Percentiles rank a stretch among this genome's conserved stretches.
Conservation (phyloP, 176 grass and related monocot species). For the Triticum dicoccoides region DNA sequence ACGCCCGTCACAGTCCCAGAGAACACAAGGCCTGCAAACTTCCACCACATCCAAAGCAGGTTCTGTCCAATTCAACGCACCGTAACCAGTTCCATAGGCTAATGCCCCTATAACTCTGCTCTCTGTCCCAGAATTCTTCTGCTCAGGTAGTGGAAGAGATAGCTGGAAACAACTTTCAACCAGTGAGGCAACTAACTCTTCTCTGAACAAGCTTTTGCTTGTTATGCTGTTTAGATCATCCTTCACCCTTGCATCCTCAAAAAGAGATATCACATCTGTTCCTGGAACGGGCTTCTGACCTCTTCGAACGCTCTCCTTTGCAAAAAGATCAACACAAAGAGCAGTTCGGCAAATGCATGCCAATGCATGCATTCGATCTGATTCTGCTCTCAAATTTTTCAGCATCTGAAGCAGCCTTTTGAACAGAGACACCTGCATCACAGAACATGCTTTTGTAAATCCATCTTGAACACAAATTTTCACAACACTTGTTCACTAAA, state of each 20-base stretch:
- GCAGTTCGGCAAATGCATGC: conserved; percentile 95
- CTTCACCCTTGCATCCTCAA: conserved; percentile 94
- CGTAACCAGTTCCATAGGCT: conserved; percentile 98
- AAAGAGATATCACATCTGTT: conserved; percentile 94
- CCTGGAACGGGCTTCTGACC: conserved; percentile 91
- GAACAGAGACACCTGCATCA: conserved; percentile 83
- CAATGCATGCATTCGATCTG: conserved; percentile 93
- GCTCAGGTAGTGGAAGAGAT: conserved; percentile 89
- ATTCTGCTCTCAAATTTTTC: conserved; percentile 94
- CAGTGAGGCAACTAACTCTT: conserved; percentile 86
- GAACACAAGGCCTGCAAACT: conserved; percentile 91
- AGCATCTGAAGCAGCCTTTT: conserved; percentile 97
- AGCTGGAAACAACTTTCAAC: conserved; percentile 99
- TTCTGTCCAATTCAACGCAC: conserved; percentile 96
- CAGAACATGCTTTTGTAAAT: conserved; percentile 20
- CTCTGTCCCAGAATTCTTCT: conserved; percentile 93
- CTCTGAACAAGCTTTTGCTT: conserved; percentile 96
- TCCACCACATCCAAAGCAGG: conserved; percentile 96
- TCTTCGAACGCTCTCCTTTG: conserved; percentile 93
- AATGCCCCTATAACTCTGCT: conserved; percentile 97
- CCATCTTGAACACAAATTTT: neutral
- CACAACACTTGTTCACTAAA: neutral
- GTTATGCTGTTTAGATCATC: conserved; percentile 86
- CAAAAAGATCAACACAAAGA: conserved; percentile 99
- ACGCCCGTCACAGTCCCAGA: conserved; percentile 90